These are phyloP conservation scores for Hippophae gyantsensis DNA, from an alignment of 306 rosid genomes.

Conservation along the genomic window DNA sequence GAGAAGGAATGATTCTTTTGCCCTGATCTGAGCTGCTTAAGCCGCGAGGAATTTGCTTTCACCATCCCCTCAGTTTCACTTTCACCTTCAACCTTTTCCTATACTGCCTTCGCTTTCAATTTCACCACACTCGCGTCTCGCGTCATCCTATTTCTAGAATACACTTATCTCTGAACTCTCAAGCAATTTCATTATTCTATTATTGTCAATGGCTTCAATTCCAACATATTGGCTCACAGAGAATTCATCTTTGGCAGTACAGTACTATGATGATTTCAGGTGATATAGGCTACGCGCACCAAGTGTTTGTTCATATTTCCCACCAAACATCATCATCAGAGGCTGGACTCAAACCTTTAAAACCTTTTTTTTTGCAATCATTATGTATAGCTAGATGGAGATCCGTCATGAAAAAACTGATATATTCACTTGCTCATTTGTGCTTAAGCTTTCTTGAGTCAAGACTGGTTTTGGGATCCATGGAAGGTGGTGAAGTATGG, in stretches of 20 bases:
- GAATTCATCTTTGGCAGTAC: constrained; percentile 43
- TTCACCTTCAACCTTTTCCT: too few relatives aligned
- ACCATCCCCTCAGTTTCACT: too few relatives aligned
- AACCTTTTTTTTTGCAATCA: constrained; percentile 36
- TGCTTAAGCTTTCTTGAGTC: constrained; percentile 62
- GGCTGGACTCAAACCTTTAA: constrained; percentile 52
- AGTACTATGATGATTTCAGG: constrained; percentile 40
- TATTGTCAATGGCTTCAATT: constrained; percentile 51
- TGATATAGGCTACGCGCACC: constrained; percentile 46
- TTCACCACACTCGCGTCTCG: too few relatives aligned
- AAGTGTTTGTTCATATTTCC: constrained; percentile 45
- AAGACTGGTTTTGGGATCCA: constrained; percentile 52
- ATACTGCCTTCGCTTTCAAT: too few relatives aligned
- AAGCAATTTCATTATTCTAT: constrained; percentile 57
- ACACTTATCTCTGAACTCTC: constrained; percentile 40
- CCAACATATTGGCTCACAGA: constrained; percentile 35
- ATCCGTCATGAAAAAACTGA: constrained; percentile 29
- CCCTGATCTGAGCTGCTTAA: too few relatives aligned
- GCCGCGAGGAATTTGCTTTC: too few relatives aligned
- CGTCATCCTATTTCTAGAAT: constrained; percentile 24
- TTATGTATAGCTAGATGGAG: constrained; percentile 46
- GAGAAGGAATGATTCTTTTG: too few relatives aligned
- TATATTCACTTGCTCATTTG: constrained; percentile 55
- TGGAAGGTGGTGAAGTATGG: constrained; percentile 53
- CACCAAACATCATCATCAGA: constrained; percentile 64